These are phyloP conservation scores for Diplocarpon rosae DNA, from an alignment of 2,329 filamentous ascomycete species.

Conservation along the genomic window DNA sequence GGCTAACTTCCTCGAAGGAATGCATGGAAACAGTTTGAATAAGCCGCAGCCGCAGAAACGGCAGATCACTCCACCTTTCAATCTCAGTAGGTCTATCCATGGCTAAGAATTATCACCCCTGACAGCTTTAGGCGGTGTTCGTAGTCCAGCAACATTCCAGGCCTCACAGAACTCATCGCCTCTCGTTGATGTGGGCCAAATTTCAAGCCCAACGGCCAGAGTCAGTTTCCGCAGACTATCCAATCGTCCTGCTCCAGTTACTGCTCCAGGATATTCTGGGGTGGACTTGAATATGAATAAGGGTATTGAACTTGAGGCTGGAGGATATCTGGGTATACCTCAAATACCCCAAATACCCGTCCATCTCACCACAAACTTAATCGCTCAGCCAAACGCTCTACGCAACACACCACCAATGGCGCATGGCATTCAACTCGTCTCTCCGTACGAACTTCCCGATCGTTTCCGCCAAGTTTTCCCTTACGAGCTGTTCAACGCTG, in stretches of 20 bases:
- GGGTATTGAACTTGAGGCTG: background rate
- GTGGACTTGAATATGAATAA: background rate
- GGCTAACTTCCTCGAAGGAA: slow-evolving; percentile 10
- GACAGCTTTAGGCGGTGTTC: slow-evolving; percentile 13
- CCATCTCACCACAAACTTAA: background rate
- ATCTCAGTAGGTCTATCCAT: slow-evolving; percentile 17
- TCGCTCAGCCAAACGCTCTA: slow-evolving; percentile 11
- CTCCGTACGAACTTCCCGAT: slow-evolving; percentile 53
- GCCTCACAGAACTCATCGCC: slow-evolving; percentile 15
- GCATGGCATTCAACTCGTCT: slow-evolving; percentile 46
- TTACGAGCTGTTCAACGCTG: slow-evolving; percentile 67
- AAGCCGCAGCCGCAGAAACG: slow-evolving; percentile 20
- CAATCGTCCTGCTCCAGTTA: slow-evolving; percentile 2
- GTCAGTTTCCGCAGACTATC: slow-evolving; percentile 18
- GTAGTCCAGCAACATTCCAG: slow-evolving; percentile 11
- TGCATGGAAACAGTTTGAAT: slow-evolving; percentile 9
- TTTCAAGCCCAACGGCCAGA: slow-evolving; percentile 23
- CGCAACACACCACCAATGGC: slow-evolving; percentile 24
- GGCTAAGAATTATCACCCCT: slow-evolving; percentile 2
- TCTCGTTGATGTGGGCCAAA: slow-evolving; percentile 4
- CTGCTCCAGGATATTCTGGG: background rate
- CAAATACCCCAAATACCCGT: slow-evolving; percentile 8
- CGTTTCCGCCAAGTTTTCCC: slow-evolving; percentile 59
- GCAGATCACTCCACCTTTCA: slow-evolving; percentile 23
- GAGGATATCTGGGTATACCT: slow-evolving; percentile 1